Evolutionary conservation across 1,139 yeast genomes (phyloP), one percentile per base, ranked within the genome.

Genomic region (Hansenula lynferdii): DNA sequence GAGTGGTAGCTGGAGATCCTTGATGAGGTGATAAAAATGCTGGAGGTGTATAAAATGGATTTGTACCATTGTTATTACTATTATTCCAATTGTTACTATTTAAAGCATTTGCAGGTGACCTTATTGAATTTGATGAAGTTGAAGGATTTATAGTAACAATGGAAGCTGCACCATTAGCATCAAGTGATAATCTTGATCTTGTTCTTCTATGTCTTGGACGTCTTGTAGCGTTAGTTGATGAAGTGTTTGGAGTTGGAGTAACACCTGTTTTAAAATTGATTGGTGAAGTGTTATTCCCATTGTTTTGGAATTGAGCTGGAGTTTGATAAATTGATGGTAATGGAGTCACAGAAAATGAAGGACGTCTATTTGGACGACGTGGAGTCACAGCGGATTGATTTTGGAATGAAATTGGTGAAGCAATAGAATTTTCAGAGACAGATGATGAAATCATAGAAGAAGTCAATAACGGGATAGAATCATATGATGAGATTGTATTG

Each of bases 1-100:
- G 56, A 3, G 57, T 53, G 16, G 37, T 37, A 2, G 42, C 35
- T 11, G 54, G 54, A 5, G 56, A 47, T n/a, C 38, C 43, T 18
- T 44, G 43, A 34, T 38, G 46, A 22, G 77, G 75, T 7, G 72
- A 64, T 30, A 65, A 52, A 44, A 66, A 65, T 6, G 68, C 54
- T 1, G 67, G 58, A 2, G 75, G 72, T 2, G 73, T 69, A 45
- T 67, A 69, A 47, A 72, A 71, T 16, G 77, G 77, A 44, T 72
- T 70, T 26, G 64, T 54, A 17, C 60, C 60, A 28, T 41, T 38
- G 12, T 14, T 25, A 16, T 16, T 23, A 17, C 14, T n/a, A 10
- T 12, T 5, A 6, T 12, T 12, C 8, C 14, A 12, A 19, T 16
- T 19, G 16, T 16, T 10, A 7, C 14, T 8, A 10, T 19, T 14